Evolutionary conservation across 805 yeast genomes (phyloP).

Genomic region (Pichia heedii): DNA sequence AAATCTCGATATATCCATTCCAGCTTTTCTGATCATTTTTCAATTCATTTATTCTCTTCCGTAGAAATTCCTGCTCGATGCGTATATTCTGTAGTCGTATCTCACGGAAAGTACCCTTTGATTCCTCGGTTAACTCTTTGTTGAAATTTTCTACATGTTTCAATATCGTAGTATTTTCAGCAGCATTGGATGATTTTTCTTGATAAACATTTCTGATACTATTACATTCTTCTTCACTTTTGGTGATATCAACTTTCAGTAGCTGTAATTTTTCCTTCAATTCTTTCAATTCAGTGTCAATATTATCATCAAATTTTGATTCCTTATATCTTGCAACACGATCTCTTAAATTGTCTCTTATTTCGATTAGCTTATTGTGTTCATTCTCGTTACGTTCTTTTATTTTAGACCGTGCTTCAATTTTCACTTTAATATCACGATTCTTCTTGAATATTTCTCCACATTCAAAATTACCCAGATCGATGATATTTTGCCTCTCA

Average conservation of each 20-base stretch:
- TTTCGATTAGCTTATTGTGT: conserved; percentile 8
- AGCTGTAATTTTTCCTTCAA: conserved; percentile 8
- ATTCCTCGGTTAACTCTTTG: conserved; percentile 21
- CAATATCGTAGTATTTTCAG: conserved; percentile 29
- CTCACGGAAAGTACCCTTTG: conserved; percentile 28
- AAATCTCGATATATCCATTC: conserved; percentile 16
- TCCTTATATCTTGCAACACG: too few species aligned
- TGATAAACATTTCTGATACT: conserved; percentile 36
- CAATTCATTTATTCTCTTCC: conserved; percentile 10
- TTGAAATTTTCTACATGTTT: conserved; percentile 18
- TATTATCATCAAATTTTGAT: not conserved
- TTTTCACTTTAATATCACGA: conserved; percentile 26
- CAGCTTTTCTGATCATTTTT: conserved; percentile 19
- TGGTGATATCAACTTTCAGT: conserved; percentile 8
- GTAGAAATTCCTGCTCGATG: conserved; percentile 3
- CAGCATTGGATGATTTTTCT: conserved; percentile 36
- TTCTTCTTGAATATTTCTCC: conserved; percentile 34
- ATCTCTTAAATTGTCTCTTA: not conserved
- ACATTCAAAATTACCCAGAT: conserved; percentile 30
- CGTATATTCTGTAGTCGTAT: conserved; percentile 15
- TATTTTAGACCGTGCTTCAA: conserved; percentile 23
- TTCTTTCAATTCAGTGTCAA: conserved; percentile 9
- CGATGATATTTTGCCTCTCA: conserved; percentile 31
- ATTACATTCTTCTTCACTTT: conserved; percentile 20
- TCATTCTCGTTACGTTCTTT: conserved; percentile 22